phyloP scores from a whole-genome alignment of 2,329 filamentous ascomycete genomes.

The Fonsecaea erecta region DNA sequence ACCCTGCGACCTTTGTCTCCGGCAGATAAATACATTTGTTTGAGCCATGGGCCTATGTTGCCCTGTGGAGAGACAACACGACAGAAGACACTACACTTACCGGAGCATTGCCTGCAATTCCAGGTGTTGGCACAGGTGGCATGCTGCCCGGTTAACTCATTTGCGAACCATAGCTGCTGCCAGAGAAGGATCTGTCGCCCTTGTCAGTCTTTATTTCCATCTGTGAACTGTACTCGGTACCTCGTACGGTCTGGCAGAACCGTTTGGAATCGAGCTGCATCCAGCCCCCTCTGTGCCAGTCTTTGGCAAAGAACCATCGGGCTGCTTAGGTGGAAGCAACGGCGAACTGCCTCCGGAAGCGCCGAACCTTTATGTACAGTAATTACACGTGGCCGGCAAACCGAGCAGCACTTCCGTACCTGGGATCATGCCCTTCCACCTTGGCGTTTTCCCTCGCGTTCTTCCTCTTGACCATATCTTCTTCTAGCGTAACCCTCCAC shows the following conservation, averaged over 20 bases:
- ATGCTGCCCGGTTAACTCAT: constrained; percentile 51
- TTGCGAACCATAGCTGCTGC: constrained; percentile 64
- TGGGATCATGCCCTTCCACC: not conserved
- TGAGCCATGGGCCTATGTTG: constrained; percentile 3
- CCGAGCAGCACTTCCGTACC: not conserved
- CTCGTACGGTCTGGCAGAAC: constrained; percentile 1
- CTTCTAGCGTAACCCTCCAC: too few relatives aligned
- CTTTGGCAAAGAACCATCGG: constrained; percentile 12
- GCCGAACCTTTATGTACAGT: constrained; percentile 6
- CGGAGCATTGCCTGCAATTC: constrained; percentile 42
- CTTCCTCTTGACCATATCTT: too few relatives aligned
- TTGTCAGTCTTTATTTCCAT: constrained; percentile 7
- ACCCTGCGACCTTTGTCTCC: constrained; percentile 4
- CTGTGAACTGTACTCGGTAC: not conserved
- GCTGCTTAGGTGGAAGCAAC: constrained; percentile 9
- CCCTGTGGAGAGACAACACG: too few relatives aligned
- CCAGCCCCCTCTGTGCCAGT: constrained; percentile 9
- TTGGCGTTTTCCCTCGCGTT: too few relatives aligned
- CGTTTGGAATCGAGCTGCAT: constrained; percentile 17
- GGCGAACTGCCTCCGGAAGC: constrained; percentile 6
- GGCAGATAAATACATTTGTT: not conserved
- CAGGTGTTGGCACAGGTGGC: constrained; percentile 35
- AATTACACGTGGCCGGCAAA: not conserved
- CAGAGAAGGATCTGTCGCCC: constrained; percentile 53
- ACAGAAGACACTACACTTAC: constrained; percentile 42